Base-by-base conservation (phyloP, 768 basidiomycete species). In the Tylopilus balloui region DNA sequence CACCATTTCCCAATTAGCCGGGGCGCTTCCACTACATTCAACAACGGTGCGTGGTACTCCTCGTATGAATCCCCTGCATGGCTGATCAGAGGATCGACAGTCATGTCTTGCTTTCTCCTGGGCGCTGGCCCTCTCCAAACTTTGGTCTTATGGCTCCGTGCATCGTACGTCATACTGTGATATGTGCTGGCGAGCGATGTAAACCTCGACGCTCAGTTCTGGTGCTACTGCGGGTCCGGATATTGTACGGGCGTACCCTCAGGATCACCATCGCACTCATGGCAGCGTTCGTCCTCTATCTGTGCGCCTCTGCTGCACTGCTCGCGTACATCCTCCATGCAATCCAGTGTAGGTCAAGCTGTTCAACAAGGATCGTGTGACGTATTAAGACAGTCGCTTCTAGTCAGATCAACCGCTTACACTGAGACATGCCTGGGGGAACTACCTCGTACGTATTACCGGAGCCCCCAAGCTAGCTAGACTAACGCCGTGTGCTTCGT, bases 211-310 rank as follows among this genome's bases (percentile, higher is more conserved):
- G n/a, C 11, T 7, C 27, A 42, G 42, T 23, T 29, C n/a, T 49
- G 27, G 48, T 49, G 27, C 21, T 49, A 6, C 12, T 42, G 41
- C 35, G 48, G 13, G 20, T 49, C 9, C 43, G 48, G 48, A 29
- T 49, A 36, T 17, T 49, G 19, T 21, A 31, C n/a, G 34, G 47
- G 6, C 34, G 47, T 28, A 49, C 34, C n/a, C 48, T 20, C 42
- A 37, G 24, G 15, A 24, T 37, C 8, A 42, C 41, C 35, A 23
- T 37, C 25, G 20, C 25, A 14, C 34, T 49, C n/a, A 25, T 2
- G 6, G 34, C 4, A 9, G 14, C 23, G 28, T 8, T 43, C 35
- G 10, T 11, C 12, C 11, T 49, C 25, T 49, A 43, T 43, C 1
- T 21, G 14, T 42, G 20, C 13, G 11, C 48, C 3, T n/a, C 1